phyloP scores from a whole-genome alignment of 257 asterid genomes.

The Rhazya stricta region DNA sequence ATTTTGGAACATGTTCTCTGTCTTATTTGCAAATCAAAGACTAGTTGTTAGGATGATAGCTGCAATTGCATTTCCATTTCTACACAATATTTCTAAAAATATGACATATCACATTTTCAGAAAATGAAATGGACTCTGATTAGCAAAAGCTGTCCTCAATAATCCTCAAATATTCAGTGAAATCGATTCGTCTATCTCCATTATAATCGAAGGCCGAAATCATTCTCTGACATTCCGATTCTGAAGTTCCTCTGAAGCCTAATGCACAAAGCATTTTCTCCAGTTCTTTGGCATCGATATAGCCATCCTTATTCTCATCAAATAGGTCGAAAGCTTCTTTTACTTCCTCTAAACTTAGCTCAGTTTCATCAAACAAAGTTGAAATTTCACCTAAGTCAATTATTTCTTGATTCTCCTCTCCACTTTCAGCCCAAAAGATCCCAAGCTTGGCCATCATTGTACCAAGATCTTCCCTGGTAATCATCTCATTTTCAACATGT shows the following conservation, averaged over 20 bases:
- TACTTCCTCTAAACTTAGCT: conserved; percentile 1
- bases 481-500: background rate
- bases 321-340: conserved; percentile 17
- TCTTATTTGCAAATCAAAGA: no score
- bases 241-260: conserved; percentile 44
- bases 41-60: no score
- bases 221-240: conserved; percentile 54
- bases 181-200: conserved; percentile 54
- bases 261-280: conserved; percentile 43
- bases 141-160: conserved; percentile 1
- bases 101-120: background rate
- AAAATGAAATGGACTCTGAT: background rate
- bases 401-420: background rate
- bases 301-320: conserved; percentile 43
- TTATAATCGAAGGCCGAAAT: conserved; percentile 45
- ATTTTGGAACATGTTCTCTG: no score
- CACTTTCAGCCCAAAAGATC: conserved; percentile 13
- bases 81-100: background rate
- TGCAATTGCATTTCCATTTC: no score
- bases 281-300: conserved; percentile 57
- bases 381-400: background rate
- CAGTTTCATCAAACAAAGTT: background rate
- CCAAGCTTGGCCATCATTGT: conserved; percentile 39
- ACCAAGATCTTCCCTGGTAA: conserved; percentile 24
- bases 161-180: conserved; percentile 43